Evolutionary conservation across 2,329 filamentous ascomycete species (phyloP).

Genomic region (Colletotrichum sp.): DNA sequence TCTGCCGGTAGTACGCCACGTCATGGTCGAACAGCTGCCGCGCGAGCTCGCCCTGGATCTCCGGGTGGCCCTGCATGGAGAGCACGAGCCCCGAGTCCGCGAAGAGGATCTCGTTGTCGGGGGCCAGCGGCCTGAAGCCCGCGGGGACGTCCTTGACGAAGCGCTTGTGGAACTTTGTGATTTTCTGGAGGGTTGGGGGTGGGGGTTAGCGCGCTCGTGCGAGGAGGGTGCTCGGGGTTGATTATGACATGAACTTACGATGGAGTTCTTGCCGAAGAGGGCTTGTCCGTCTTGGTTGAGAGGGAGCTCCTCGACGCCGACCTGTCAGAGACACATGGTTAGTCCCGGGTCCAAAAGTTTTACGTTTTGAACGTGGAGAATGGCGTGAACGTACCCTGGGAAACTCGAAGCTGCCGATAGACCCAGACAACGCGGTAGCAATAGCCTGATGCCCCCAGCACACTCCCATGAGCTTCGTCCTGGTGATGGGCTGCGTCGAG

Average conservation of each 20-base stretch:
- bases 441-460: slow-evolving; percentile 18
- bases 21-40: slow-evolving; percentile 8
- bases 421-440: background rate
- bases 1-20: slow-evolving; percentile 1
- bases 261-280: background rate
- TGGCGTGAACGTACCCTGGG: background rate
- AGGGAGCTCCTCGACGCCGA: background rate
- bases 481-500: background rate
- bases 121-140: slow-evolving; percentile 1
- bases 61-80: slow-evolving; percentile 12
- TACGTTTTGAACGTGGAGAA: background rate
- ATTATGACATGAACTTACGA: no score
- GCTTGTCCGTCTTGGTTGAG: background rate
- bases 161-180: slow-evolving; percentile 15
- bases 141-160: slow-evolving; percentile 3
- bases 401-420: slow-evolving; percentile 4
- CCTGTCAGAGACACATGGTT: background rate
- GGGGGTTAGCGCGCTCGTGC: background rate
- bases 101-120: slow-evolving; percentile 1
- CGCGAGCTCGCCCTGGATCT: slow-evolving; percentile 14
- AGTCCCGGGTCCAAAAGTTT: background rate
- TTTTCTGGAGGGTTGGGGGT: background rate
- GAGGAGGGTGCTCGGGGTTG: accelerated
- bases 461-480: slow-evolving; percentile 3
- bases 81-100: slow-evolving; percentile 8